phyloP scores from a whole-genome alignment of 2,329 filamentous ascomycete genomes.

The Ophiostoma perfectum region DNA sequence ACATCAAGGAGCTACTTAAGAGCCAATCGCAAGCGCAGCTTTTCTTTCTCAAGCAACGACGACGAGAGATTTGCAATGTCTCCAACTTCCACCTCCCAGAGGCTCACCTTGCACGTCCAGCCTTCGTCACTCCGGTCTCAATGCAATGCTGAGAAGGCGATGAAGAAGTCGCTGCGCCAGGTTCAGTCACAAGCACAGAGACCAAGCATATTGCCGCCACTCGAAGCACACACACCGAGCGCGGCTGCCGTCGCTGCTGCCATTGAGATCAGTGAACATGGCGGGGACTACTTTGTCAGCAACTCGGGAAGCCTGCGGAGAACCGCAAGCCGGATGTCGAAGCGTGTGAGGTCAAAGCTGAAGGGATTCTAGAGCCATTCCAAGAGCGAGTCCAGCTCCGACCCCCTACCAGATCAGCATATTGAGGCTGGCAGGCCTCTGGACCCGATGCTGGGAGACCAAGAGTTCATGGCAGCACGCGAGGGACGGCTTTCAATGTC shows the following conservation, averaged over 20 bases:
- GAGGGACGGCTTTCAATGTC: conserved; percentile 6
- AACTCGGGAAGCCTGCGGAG: conserved; percentile 22
- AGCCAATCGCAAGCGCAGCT: conserved; percentile 6
- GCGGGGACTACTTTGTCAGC: background rate
- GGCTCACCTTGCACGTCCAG: background rate
- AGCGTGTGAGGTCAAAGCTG: conserved; percentile 21
- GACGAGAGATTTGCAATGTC: conserved; percentile 29
- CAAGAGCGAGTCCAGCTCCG: conserved; percentile 20
- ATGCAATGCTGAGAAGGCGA: conserved; percentile 32
- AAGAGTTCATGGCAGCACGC: conserved; percentile 24
- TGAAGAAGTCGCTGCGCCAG: conserved; percentile 21
- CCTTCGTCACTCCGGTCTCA: conserved; percentile 33
- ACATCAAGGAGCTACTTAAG: conserved; percentile 18
- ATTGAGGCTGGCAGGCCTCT: conserved; percentile 41
- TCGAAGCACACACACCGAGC: background rate
- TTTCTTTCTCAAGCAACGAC: conserved; percentile 24
- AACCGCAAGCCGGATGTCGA: conserved; percentile 26
- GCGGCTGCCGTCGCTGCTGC: background rate
- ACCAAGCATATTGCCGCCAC: conserved; percentile 6
- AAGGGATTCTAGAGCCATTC: conserved; percentile 23
- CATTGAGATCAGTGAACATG: background rate
- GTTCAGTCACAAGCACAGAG: background rate
- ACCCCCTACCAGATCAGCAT: conserved; percentile 42
- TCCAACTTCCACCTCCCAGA: background rate
- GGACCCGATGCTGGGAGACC: conserved; percentile 15